Evolutionary conservation across 140 eudicot genomes (phyloP), one percentile per base, ranked within the genome.

Genomic region (Artemisia princeps): DNA sequence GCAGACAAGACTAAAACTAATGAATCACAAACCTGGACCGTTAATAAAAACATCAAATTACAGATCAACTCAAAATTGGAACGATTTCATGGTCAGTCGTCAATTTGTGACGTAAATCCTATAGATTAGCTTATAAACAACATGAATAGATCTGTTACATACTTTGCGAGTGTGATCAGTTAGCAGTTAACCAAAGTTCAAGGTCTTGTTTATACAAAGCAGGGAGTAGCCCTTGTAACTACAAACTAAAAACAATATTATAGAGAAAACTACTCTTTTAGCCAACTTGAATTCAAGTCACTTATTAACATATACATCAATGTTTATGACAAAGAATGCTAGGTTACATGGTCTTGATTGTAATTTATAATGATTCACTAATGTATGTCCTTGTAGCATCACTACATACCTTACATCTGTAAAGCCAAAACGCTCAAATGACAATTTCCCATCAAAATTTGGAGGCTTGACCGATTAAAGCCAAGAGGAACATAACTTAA

Each of bases 381-480:
- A 64, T 63, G 14, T 72, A 65, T 28, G 42, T 58, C 54, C 57
- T 30, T 73, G 66, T 57, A 30, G 67, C 62, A 73, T 57, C 46
- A 44, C 46, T 57, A 46, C 73, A 64, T n/a, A 14, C 17, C n/a
- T 65, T 23, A 57, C 10, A 23, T 60, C 33, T 8, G 50, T 33
- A 48, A 46, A 46, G 42, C 53, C n/a, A 55, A 54, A 75, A 37
- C 45, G 50, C 48, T 57, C 37, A 37, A 74, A 57, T 13, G 15
- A 11, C 40, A 16, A 12, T 69, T 62, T 17, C 20, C 74, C 76
- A 62, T 76, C 80, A 76, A 76, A 76, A 76, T 69, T 69, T 69
- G 54, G 14, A 74, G 62, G 33, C 59, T 55, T 40, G 15, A n/a
- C 54, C 62, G 48, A 68, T 58, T 42, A 23, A 28, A 56, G 26